phyloP scores from a whole-genome alignment of 202 grass and related monocot genomes.

The Zizania palustris region DNA sequence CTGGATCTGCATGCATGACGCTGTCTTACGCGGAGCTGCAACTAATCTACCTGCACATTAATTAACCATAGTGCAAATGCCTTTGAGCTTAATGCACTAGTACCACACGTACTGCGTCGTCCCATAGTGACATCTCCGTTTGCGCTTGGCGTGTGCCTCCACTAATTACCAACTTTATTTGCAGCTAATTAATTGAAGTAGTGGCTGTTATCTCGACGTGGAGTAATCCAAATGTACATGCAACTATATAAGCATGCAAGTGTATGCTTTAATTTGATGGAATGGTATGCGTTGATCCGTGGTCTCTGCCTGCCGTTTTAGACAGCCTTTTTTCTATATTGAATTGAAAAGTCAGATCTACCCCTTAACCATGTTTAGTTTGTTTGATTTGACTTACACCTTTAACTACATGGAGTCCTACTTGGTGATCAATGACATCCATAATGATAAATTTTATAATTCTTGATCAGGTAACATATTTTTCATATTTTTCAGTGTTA shows the following conservation, averaged over 20 bases:
- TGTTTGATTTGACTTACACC: background rate
- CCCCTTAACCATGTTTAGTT: background rate
- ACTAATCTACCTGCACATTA: constrained; percentile 7
- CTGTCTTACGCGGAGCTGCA: constrained; percentile 34
- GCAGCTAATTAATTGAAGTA: constrained; percentile 2
- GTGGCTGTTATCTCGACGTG: background rate
- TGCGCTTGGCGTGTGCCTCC: constrained; percentile 13
- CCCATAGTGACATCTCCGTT: background rate
- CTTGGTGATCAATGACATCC: too few species aligned
- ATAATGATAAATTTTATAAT: too few species aligned
- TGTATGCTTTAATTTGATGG: too few species aligned
- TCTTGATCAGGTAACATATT: too few species aligned
- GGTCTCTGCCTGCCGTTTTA: constrained; percentile 3
- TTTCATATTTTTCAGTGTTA: too few species aligned
- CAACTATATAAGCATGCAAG: too few species aligned
- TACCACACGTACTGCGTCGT: background rate
- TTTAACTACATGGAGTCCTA: too few species aligned
- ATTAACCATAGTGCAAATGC: constrained; percentile 19
- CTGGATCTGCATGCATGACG: too few species aligned
- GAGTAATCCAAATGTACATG: constrained; percentile 19
- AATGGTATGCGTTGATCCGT: background rate
- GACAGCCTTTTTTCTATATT: background rate
- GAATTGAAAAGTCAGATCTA: too few species aligned
- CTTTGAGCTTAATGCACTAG: constrained; percentile 17
- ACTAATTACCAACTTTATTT: constrained; percentile 31